These are phyloP conservation scores for Lineolata rhizophorae DNA, from an alignment of 495 filamentous ascomycete genomes.

Conservation along the genomic window DNA sequence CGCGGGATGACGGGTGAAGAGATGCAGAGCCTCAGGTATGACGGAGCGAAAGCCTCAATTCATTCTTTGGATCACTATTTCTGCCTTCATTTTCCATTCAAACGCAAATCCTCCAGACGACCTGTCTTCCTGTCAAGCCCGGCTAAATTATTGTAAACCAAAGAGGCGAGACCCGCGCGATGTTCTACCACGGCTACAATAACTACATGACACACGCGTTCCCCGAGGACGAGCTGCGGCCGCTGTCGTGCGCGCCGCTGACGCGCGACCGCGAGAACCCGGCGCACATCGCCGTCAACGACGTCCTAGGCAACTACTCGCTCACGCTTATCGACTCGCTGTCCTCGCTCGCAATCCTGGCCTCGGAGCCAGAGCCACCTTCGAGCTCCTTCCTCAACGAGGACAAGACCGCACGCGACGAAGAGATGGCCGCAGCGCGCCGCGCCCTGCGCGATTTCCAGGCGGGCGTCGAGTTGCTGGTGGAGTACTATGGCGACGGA, in stretches of 20 bases:
- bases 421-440: conserved; percentile 27
- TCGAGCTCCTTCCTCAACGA: too few species aligned
- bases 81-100: too few species aligned
- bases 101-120: too few species aligned
- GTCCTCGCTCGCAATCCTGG: conserved; percentile 77
- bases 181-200: conserved; percentile 95
- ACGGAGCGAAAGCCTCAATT: too few species aligned
- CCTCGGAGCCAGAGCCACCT: conserved; percentile 32
- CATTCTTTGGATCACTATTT: too few species aligned
- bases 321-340: conserved; percentile 87
- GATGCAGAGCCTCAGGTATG: conserved; percentile 11
- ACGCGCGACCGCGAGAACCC: conserved; percentile 65
- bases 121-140: too few species aligned
- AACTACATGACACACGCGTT: conserved; percentile 90
- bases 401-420: too few species aligned
- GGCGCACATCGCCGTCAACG: conserved; percentile 70
- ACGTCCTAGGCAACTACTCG: conserved; percentile 92
- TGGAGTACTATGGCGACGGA: conserved; percentile 75
- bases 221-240: conserved; percentile 88
- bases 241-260: conserved; percentile 63
- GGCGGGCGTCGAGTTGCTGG: conserved; percentile 52
- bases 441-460: conserved; percentile 59
- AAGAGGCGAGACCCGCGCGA: conserved; percentile 73
- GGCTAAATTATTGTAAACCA: too few species aligned
- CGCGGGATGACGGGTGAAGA: conserved; percentile 18